phyloP scores from a whole-genome alignment of 495 filamentous ascomycete species.

The Neurospora intermedia region DNA sequence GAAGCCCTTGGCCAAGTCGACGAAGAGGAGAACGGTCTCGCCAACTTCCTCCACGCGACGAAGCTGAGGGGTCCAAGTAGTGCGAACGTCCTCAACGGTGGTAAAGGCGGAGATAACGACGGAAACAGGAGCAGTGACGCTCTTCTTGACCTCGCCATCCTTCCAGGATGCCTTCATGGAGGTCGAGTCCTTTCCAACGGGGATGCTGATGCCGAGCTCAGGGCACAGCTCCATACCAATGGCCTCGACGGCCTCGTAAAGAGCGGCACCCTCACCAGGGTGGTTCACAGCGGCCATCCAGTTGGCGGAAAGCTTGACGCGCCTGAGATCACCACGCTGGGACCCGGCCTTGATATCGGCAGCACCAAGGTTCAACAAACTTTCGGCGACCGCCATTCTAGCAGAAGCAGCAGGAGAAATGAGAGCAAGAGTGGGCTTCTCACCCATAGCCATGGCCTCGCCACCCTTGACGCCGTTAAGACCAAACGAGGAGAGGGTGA shows the following conservation, averaged over 20 bases:
- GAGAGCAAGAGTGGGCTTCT: conserved; percentile 81
- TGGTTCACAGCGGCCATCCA: conserved; percentile 98
- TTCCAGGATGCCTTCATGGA: conserved; percentile 98
- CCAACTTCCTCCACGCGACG: conserved; percentile 77
- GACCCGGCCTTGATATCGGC: conserved; percentile 64
- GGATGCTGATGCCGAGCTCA: conserved; percentile 78
- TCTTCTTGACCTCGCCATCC: conserved; percentile 62
- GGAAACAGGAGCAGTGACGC: conserved; percentile 85
- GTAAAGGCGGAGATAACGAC: conserved; percentile 86
- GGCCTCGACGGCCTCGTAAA: conserved; percentile 91
- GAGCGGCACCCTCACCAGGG: conserved; percentile 82
- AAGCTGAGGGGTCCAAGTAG: conserved; percentile 89
- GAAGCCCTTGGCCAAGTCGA: conserved; percentile 70
- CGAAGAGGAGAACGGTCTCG: conserved; percentile 79
- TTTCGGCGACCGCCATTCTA: conserved; percentile 92
- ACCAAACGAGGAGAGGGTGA: conserved; percentile 73
- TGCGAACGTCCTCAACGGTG: conserved; percentile 63
- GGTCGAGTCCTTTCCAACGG: conserved; percentile 95
- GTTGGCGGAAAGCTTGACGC: conserved; percentile 85
- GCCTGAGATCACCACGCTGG: conserved; percentile 39
- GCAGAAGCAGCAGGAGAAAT: conserved; percentile 91
- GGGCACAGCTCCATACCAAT: conserved; percentile 80
- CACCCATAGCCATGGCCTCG: conserved; percentile 95
- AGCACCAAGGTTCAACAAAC: conserved; percentile 82
- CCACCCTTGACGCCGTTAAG: conserved; percentile 57